Base-by-base conservation (phyloP, 2,329 filamentous ascomycete species). In the Tolypocladium capitatum region DNA sequence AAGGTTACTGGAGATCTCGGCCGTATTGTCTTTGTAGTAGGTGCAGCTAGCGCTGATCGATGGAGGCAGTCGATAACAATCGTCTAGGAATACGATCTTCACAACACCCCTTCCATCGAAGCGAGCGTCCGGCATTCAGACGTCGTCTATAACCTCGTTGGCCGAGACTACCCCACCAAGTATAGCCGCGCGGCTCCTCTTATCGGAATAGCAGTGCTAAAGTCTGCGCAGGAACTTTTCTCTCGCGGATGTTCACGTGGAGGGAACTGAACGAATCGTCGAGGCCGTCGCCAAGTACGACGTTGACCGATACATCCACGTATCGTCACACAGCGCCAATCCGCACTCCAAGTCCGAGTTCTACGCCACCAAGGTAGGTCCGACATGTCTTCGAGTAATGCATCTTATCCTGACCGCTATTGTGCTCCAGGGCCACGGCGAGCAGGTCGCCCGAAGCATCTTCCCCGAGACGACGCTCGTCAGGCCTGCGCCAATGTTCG, bases 381-480 rank as follows among this genome's bases (percentile, higher is more conserved):
- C 11, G 20, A 16, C 13, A 8, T 31, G 2, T 31, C 13, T 9
- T 16, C 8, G 10, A 27, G 2, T 21, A 21, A 24, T 21, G 1
- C 27, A 27, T 4, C 14, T 42, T 41, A 8, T 2, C 3, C 43
- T 49, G 21, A 43, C n/a, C 2, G 11, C 4, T 4, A 33, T 24
- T 30, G 14, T 5, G 18, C 30, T 41, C 24, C 52, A 84, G 84
- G 90, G 75, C 51, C 78, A 75, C 61, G 86, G 86, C 56, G 92
- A 98, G 71, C 74, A 84, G 63, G 78, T 94, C 44, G 92, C 83
- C 42, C 83, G 91, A 52, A 80, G 77, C 58, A 90, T 97, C 63
- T 98, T 89, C 73, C 92, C 92, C 27, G 92, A 98, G 70, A 94
- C 92, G 18, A 98, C 92, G 42, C 89, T 98, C 57, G 92, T 98